phyloP scores from a whole-genome alignment of 768 basidiomycete species.

The Termitomyces sp. region DNA sequence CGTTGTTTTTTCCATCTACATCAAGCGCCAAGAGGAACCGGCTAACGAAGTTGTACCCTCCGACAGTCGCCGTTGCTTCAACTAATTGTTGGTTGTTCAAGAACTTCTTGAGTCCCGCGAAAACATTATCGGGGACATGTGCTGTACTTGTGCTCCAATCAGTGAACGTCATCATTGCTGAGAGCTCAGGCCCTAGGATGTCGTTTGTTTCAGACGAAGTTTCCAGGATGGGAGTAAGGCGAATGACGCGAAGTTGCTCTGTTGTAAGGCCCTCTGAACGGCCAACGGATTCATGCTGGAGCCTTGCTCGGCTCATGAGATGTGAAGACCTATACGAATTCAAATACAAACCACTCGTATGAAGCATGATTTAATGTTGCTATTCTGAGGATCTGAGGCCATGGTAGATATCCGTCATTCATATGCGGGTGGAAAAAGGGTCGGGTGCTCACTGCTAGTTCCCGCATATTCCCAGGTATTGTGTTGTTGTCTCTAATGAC shows the following conservation, averaged over 20 bases:
- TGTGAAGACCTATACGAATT: neutral
- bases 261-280: conserved; percentile 25
- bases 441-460: conserved; percentile 23
- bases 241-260: conserved; percentile 20
- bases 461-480: conserved; percentile 27
- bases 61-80: conserved; percentile 22
- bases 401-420: neutral
- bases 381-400: conserved; percentile 20
- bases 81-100: conserved; percentile 21
- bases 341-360: conserved; percentile 20
- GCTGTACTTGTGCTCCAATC: conserved; percentile 22
- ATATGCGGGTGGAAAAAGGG: neutral
- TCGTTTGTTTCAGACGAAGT: conserved; percentile 5
- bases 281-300: conserved; percentile 26
- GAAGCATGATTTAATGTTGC: conserved; percentile 22
- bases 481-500: conserved; percentile 24
- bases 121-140: conserved; percentile 18
- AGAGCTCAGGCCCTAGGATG: conserved; percentile 17
- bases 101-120: conserved; percentile 16
- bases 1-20: conserved; percentile 22
- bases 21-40: conserved; percentile 22
- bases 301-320: conserved; percentile 11
- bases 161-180: conserved; percentile 21
- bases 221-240: conserved; percentile 15
- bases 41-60: conserved; percentile 25